A percentile compares a stretch with the other conserved stretches of the same genome.
phyloP scores from a whole-genome alignment of 352 stramenopile genomes.

The Blastocystis sp. region DNA sequence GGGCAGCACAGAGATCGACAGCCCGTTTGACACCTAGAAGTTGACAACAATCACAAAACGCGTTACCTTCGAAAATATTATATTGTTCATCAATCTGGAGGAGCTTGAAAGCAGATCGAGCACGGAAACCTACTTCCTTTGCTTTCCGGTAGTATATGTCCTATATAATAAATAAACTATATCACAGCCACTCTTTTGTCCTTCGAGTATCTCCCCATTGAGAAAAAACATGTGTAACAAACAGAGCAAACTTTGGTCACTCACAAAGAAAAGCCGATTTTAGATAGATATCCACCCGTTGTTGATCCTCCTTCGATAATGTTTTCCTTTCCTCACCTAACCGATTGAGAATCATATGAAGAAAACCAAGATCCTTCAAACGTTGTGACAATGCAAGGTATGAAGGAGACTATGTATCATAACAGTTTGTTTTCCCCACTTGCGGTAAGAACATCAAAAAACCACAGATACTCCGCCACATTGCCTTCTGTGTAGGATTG shows the following conservation, averaged over 20 bases:
- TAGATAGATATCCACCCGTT: background rate
- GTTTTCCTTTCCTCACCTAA: background rate
- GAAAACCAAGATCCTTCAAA: background rate
- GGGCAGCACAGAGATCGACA: conserved; percentile 94
- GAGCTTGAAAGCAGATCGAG: conserved; percentile 94
- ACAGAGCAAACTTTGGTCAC: background rate
- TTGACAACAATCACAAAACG: background rate
- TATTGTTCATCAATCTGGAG: conserved; percentile 97
- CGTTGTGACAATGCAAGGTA: background rate
- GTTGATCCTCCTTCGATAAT: background rate
- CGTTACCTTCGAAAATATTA: conserved; percentile 76
- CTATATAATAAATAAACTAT: background rate
- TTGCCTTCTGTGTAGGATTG: conserved; percentile 81
- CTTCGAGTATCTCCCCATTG: conserved; percentile 52
- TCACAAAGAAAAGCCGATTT: background rate
- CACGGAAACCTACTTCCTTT: conserved; percentile 89
- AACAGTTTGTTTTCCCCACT: conserved; percentile 68
- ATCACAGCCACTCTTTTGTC: conserved; percentile 1
- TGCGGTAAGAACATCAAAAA: conserved; percentile 93
- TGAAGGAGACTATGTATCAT: background rate
- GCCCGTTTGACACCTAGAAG: conserved; percentile 75
- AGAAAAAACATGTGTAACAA: background rate
- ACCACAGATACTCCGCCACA: conserved; percentile 93
- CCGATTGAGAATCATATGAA: background rate
- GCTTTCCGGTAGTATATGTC: conserved; percentile 77